phyloP scores from a whole-genome alignment of 2,329 filamentous ascomycete genomes.

The Cladorrhinum sp. region DNA sequence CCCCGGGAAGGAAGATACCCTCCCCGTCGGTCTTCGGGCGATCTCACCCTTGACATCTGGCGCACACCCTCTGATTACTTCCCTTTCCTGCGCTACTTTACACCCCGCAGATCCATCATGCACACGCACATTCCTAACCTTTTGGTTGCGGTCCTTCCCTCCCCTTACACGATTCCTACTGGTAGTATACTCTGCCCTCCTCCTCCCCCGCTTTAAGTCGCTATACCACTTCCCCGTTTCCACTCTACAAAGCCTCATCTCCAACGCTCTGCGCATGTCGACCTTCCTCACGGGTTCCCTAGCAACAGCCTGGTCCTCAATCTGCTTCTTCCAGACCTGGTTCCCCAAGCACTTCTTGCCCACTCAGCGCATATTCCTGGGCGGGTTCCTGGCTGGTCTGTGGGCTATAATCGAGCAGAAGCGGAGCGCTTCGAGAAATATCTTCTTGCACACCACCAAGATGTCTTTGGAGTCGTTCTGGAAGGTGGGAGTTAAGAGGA shows the following conservation, averaged over 20 bases:
- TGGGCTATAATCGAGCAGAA: slow-evolving; percentile 72
- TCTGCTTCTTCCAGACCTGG: slow-evolving; percentile 82
- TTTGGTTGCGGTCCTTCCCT: slow-evolving; percentile 82
- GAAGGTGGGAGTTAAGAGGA: slow-evolving; percentile 89
- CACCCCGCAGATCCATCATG: slow-evolving; percentile 89
- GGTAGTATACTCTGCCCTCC: slow-evolving; percentile 67
- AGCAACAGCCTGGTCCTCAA: slow-evolving; percentile 80
- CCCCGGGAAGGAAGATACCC: slow-evolving; percentile 62
- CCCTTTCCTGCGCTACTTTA: slow-evolving; percentile 82
- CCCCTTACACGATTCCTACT: slow-evolving; percentile 74
- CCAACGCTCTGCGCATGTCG: slow-evolving; percentile 69
- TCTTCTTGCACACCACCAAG: slow-evolving; percentile 77
- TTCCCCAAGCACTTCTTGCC: slow-evolving; percentile 73
- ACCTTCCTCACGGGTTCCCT: slow-evolving; percentile 80
- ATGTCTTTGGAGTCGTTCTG: slow-evolving; percentile 79
- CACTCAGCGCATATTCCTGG: slow-evolving; percentile 84
- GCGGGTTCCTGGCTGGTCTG: slow-evolving; percentile 78
- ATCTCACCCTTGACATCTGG: slow-evolving; percentile 77
- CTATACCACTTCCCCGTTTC: slow-evolving; percentile 68
- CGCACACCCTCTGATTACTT: slow-evolving; percentile 82
- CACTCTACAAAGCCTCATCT: slow-evolving; percentile 63
- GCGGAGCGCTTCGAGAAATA: slow-evolving; percentile 57
- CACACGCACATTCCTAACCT: slow-evolving; percentile 79
- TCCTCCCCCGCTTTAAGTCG: slow-evolving; percentile 64
- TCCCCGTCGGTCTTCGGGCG: slow-evolving; percentile 62